Base-by-base conservation (phyloP, 495 filamentous ascomycete species). In the Elaphomyces granulatus region DNA sequence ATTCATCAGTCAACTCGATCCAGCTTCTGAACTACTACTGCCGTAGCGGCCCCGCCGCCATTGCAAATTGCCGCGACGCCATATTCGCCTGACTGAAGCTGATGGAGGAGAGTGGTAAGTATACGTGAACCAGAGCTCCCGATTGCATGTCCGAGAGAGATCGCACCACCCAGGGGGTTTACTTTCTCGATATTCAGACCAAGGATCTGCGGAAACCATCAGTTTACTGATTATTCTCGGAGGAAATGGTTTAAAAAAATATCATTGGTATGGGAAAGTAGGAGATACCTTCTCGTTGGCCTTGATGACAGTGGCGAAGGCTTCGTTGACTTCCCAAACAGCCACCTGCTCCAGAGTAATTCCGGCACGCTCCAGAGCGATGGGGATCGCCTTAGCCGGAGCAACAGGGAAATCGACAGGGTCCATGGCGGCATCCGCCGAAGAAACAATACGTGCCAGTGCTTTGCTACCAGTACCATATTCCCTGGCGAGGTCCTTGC, bases 261-360 rank as follows among this genome's bases (percentile, higher is more conserved):
- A 20, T 14, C 1, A 4, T 12, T 34, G n/a, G 26, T n/a, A 3
- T 21, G 17, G 4, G 20, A 15, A 33, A 45, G 7, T 4, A 12
- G 7, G 17, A 47, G 57, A 59, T 51, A 81, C 82, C 77, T 90
- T 82, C 50, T 84, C 81, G 48, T 94, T 95, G 7, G 88, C 88
- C 58, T 87, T 87, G 59, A 94, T 93, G 10, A 95, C 88, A 0
- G 83, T 88, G 10, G 88, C 88, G 56, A 98, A 98, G 0, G 90
- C 90, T 56, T 98, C 90, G 58, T 98, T 98, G 61, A 98, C 90
- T 58, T 98, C 90, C 87, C 88, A 95, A 2, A 94, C 62, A 2
- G 87, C 77, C 15, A 98, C 82, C 48, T 98, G 80, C 17, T 90
- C 78, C 61, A 83, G 80, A 35, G 73, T 80, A 45, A 98, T 84